Base-by-base conservation (phyloP, 805 yeast genomes). In the Candida suzukii region DNA sequence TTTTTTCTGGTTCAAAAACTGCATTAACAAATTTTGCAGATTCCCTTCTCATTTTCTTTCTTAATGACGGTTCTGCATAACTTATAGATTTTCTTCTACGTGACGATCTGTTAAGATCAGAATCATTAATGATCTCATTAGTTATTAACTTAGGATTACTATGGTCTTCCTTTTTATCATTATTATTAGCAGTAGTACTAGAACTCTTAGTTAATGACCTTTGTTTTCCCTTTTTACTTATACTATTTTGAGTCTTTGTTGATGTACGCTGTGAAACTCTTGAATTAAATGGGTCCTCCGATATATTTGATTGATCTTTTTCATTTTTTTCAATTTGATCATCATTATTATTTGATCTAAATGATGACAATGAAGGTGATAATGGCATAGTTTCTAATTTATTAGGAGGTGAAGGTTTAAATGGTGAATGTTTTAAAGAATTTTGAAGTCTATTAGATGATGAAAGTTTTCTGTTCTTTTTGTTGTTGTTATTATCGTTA, bases 21-120 rank as follows among this genome's bases (percentile, higher is more conserved):
- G 88, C 88, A 56, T 78, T 85, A 3, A 76, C 76, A 35, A 79
- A 62, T 46, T 70, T 68, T 25, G 66, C 81, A 0, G 79, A 67
- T 27, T 76, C 78, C 48, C 91, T 68, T 53, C 95, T 72, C 80
- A 82, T 70, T 54, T 83, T 84, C 14, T 71, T 74, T 31, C 83
- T 66, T 40, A 83, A 58, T 1, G 90, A 78, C 0, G 88, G 88
- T 27, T 78, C 67, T 17, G 78, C 77, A 51, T 86, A 86, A 55
- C 78, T 76, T 6, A 86, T 76, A 11, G 73, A 70, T 43, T 73
- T 76, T 4, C 78, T 71, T 19, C 78, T 63, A 20, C 87, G 67
- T 28, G 34, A 13, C 14, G 32, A n/a, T 16, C 39, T 27, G 14
- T 16, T 26, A 14, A 18, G n/a, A 16, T n/a, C 32, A 14, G 32